Conservation (phyloP, 2,329 filamentous ascomycete species). For the Sporothrix variecibatus region DNA sequence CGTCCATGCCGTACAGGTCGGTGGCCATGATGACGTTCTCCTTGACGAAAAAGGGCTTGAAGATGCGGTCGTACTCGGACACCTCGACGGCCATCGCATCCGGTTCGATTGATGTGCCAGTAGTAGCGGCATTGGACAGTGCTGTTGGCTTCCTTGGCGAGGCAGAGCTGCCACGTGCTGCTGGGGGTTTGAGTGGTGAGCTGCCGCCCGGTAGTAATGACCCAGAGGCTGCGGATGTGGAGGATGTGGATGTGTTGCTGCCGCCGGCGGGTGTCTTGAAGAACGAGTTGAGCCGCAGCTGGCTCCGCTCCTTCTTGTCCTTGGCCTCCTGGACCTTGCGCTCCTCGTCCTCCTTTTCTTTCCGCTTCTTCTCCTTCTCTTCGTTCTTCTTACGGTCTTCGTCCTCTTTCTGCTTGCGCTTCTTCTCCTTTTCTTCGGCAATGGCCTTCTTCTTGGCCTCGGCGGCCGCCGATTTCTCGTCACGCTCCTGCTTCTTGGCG, state of each 20-base stretch:
- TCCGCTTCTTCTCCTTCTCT: slow-evolving; percentile 50
- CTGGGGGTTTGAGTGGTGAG: background rate
- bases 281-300: slow-evolving; percentile 50
- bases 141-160: slow-evolving; percentile 36
- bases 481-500: slow-evolving; percentile 34
- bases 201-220: background rate
- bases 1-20: slow-evolving; percentile 58
- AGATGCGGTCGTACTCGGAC: slow-evolving; percentile 67
- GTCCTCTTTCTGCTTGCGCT: slow-evolving; percentile 45
- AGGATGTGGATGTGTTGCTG: background rate
- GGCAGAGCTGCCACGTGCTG: slow-evolving; percentile 26
- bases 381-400: slow-evolving; percentile 38
- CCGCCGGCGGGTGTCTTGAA: slow-evolving; percentile 41
- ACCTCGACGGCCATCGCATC: slow-evolving; percentile 28
- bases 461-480: slow-evolving; percentile 36
- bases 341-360: slow-evolving; percentile 56
- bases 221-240: slow-evolving; percentile 27
- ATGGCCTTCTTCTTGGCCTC: slow-evolving; percentile 39
- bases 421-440: slow-evolving; percentile 37
- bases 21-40: slow-evolving; percentile 71
- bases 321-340: slow-evolving; percentile 45
- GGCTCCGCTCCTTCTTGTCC: slow-evolving; percentile 53
- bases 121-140: background rate
- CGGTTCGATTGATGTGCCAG: background rate
- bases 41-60: slow-evolving; percentile 80